Evolutionary conservation across 768 basidiomycete genomes (phyloP).

Genomic region (Tulasnella sp.): DNA sequence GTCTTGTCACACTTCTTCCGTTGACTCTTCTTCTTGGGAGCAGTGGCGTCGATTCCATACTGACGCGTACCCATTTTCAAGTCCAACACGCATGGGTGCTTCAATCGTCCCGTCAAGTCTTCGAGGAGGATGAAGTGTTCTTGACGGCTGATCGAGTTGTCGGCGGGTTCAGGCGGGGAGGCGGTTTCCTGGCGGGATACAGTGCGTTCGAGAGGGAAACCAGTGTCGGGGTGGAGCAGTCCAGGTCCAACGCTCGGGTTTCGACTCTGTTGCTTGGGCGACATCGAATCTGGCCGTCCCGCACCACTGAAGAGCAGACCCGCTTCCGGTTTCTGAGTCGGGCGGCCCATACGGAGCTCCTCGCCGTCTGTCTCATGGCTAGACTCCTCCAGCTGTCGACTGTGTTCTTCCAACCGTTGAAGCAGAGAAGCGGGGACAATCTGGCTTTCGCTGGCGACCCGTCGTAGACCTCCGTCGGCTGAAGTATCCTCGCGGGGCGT

Average conservation of each 20-base stretch:
- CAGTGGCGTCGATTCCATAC: conserved; percentile 92
- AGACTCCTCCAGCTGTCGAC: conserved; percentile 34
- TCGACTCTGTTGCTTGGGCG: neutral
- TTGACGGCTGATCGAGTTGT: conserved; percentile 67
- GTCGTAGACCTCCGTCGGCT: conserved; percentile 46
- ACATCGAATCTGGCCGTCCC: neutral
- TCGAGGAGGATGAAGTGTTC: conserved; percentile 99
- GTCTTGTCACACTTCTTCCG: conserved; percentile 97
- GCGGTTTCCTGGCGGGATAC: conserved; percentile 30
- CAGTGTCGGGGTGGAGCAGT: neutral
- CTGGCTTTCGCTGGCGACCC: conserved; percentile 61
- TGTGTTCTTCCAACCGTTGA: conserved; percentile 35
- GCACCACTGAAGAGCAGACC: neutral
- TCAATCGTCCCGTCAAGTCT: conserved; percentile 89
- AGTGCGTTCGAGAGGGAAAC: conserved; percentile 34
- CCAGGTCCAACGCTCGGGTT: conserved; percentile 3
- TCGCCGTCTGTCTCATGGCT: conserved; percentile 31
- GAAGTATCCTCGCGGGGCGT: neutral
- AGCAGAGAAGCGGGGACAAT: conserved; percentile 34
- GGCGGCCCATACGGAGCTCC: neutral
- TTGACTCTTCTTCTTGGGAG: conserved; percentile 95
- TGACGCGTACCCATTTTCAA: conserved; percentile 99
- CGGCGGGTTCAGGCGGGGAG: conserved; percentile 35
- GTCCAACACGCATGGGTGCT: conserved; percentile 91
- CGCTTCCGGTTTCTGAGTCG: neutral